Evolutionary conservation across 148 eudicot species (phyloP).

Genomic region (Silene latifolia): DNA sequence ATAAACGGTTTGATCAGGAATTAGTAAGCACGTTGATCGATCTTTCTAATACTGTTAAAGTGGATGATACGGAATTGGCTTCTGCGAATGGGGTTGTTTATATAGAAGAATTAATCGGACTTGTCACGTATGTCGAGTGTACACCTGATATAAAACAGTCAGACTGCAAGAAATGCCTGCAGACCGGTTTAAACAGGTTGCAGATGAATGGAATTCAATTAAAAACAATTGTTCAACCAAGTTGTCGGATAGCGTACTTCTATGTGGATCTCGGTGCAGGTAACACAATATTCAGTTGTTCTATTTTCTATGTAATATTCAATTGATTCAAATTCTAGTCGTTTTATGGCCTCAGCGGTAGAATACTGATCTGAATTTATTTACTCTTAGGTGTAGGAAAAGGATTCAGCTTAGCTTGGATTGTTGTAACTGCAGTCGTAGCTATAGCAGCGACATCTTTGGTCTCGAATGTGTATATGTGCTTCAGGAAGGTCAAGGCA

Average conservation of each 20-base stretch:
- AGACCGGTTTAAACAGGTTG: conserved; percentile 14
- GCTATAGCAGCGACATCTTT: conserved; percentile 21
- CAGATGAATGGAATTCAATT: conserved; percentile 19
- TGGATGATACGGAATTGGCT: conserved; percentile 8
- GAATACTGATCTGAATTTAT: background rate
- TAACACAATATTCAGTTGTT: too few relatives aligned
- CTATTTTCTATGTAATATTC: too few relatives aligned
- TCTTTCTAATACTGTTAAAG: conserved; percentile 14
- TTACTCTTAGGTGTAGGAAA: conserved; percentile 15
- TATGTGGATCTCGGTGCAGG: conserved; percentile 20
- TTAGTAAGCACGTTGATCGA: conserved; percentile 13
- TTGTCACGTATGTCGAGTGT: too few relatives aligned
- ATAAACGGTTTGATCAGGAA: conserved; percentile 18
- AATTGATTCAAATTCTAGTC: background rate
- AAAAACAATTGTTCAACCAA: conserved; percentile 21
- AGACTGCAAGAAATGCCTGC: conserved; percentile 27
- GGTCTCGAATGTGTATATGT: conserved; percentile 15
- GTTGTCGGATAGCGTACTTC: conserved; percentile 19
- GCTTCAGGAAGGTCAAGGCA: conserved; percentile 13
- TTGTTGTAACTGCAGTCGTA: conserved; percentile 7
- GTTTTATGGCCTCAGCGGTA: background rate
- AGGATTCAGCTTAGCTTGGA: background rate
- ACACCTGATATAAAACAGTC: background rate
- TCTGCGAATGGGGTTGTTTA: too few relatives aligned
- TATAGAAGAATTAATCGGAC: too few relatives aligned